Evolutionary conservation across 345 rosid genomes (phyloP).

Genomic region (Nasturtium officinale): DNA sequence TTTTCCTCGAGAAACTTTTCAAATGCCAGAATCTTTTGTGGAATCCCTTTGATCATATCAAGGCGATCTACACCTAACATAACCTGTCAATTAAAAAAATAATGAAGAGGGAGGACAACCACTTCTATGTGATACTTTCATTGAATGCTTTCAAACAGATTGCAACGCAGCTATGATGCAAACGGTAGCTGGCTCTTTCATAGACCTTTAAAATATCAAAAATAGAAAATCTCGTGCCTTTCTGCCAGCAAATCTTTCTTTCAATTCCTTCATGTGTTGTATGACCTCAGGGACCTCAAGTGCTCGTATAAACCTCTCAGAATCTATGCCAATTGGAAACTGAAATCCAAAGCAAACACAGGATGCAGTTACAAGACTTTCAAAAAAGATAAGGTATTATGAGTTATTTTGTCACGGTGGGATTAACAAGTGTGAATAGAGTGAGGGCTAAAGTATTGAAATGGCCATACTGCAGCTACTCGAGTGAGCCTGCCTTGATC

Average conservation of each 20-base stretch:
- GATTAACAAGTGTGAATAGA: neutral
- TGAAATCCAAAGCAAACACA: conserved; percentile 42
- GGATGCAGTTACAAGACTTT: conserved; percentile 12
- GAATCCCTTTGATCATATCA: conserved; percentile 99
- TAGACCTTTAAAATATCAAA: neutral
- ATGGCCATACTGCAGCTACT: conserved; percentile 87
- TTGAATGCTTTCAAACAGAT: conserved; percentile 7
- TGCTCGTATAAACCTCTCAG: conserved; percentile 80
- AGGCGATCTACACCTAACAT: conserved; percentile 99
- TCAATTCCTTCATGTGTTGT: conserved; percentile 78
- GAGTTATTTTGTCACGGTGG: neutral
- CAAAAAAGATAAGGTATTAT: neutral
- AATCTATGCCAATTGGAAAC: conserved; percentile 99
- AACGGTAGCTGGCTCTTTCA: neutral
- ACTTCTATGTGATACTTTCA: neutral
- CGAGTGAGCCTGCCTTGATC: conserved; percentile 96
- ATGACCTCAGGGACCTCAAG: conserved; percentile 65
- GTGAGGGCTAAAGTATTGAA: conserved; percentile 31
- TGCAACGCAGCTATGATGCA: neutral
- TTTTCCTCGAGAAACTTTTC: conserved; percentile 99
- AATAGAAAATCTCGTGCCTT: conserved; percentile 55
- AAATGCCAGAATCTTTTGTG: conserved; percentile 97
- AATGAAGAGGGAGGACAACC: neutral
- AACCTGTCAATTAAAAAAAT: conserved; percentile 54
- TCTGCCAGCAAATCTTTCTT: conserved; percentile 91